A percentile compares a stretch with the other conserved stretches of the same genome.
Evolutionary conservation across 1,139 yeast genomes (phyloP).

Genomic region (Yamadazyma trypodendri): DNA sequence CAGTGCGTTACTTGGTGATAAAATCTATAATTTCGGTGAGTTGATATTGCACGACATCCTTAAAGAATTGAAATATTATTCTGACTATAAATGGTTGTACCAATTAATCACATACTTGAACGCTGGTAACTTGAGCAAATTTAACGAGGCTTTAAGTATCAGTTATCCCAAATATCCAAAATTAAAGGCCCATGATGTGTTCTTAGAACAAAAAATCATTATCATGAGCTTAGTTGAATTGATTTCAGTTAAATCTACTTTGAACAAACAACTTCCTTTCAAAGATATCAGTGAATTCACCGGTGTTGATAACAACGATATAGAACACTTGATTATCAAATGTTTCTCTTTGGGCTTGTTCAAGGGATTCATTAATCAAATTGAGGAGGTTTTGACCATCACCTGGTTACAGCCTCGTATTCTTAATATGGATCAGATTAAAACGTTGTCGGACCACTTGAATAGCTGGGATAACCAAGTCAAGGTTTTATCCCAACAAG

Average conservation of each 20-base stretch:
- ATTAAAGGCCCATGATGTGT: constrained; percentile 58
- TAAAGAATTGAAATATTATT: constrained; percentile 29
- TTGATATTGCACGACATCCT: constrained; percentile 86
- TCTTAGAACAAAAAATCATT: constrained; percentile 86
- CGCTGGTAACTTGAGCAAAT: constrained; percentile 69
- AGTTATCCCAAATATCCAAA: constrained; percentile 52
- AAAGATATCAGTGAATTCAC: constrained; percentile 70
- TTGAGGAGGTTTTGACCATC: constrained; percentile 70
- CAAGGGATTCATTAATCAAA: constrained; percentile 87
- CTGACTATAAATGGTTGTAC: constrained; percentile 66
- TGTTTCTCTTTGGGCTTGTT: constrained; percentile 82
- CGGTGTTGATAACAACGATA: constrained; percentile 67
- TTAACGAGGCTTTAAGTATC: constrained; percentile 47
- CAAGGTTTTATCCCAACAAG: constrained; percentile 53
- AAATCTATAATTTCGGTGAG: constrained; percentile 94
- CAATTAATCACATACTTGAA: constrained; percentile 70
- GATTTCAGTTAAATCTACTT: constrained; percentile 74
- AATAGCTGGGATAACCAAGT: constrained; percentile 78
- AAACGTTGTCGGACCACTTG: constrained; percentile 70
- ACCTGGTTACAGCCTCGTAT: constrained; percentile 97
- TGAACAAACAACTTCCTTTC: constrained; percentile 72
- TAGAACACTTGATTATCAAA: constrained; percentile 88
- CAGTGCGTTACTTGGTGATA: constrained; percentile 88
- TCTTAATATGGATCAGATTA: constrained; percentile 77
- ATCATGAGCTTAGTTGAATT: constrained; percentile 89